A percentile compares a stretch with the other conserved stretches of the same genome.
Conservation (phyloP, 495 filamentous ascomycete species). For the Acidomyces sp. region DNA sequence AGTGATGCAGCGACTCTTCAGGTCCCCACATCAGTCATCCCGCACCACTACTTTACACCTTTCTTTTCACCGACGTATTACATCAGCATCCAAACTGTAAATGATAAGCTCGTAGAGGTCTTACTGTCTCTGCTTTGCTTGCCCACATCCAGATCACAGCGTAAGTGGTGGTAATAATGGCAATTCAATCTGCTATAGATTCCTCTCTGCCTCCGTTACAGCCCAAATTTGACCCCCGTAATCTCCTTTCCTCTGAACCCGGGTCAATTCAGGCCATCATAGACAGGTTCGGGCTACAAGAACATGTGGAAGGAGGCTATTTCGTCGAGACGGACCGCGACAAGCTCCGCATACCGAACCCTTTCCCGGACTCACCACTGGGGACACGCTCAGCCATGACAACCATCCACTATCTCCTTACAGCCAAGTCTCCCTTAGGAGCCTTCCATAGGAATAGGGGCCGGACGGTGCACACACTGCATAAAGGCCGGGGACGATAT, state of each 20-base stretch:
- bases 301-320: slow-evolving; percentile 54
- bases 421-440: slow-evolving; percentile 39
- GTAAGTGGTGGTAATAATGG: too few relatives aligned
- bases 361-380: slow-evolving; percentile 27
- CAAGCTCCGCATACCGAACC: slow-evolving; percentile 35
- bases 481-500: slow-evolving; percentile 46
- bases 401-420: slow-evolving; percentile 51
- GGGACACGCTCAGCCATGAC: slow-evolving; percentile 34
- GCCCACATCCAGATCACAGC: too few relatives aligned
- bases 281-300: slow-evolving; percentile 31
- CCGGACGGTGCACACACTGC: slow-evolving; percentile 48
- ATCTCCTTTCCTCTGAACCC: slow-evolving; percentile 24
- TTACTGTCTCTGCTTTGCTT: too few relatives aligned
- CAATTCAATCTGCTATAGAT: slow-evolving; percentile 13
- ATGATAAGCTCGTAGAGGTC: too few relatives aligned
- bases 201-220: slow-evolving; percentile 10
- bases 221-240: slow-evolving; percentile 22
- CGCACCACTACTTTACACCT: too few relatives aligned
- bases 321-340: slow-evolving; percentile 50
- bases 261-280: slow-evolving; percentile 32
- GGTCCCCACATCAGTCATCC: too few relatives aligned
- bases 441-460: slow-evolving; percentile 48
- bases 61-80: too few relatives aligned
- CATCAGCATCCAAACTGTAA: too few relatives aligned
- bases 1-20: too few relatives aligned